Evolutionary conservation across 768 basidiomycete species (phyloP).

Genomic region (Lyophyllum semitale): DNA sequence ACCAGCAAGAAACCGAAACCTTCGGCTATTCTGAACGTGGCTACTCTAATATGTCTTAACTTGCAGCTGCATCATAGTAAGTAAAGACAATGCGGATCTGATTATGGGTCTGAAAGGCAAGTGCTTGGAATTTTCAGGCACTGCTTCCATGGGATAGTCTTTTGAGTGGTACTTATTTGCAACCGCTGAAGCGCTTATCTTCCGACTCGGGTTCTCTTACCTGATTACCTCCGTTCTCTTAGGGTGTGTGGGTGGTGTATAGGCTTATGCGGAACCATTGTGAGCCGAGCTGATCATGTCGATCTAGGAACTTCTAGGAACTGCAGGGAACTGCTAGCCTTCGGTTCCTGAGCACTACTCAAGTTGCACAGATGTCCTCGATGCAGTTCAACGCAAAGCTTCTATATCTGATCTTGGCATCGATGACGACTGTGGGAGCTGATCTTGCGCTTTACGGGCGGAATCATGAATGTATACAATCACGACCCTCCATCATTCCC

Average conservation of each 20-base stretch:
- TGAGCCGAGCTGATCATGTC: background rate
- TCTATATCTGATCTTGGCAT: background rate
- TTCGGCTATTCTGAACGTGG: no score
- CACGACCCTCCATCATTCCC: conserved; percentile 5
- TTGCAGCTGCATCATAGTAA: background rate
- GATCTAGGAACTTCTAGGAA: background rate
- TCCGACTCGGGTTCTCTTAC: background rate
- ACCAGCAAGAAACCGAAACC: no score
- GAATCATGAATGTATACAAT: background rate
- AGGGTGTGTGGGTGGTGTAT: background rate
- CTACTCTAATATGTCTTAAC: no score
- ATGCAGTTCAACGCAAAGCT: background rate
- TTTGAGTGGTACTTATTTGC: background rate
- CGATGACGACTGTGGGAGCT: background rate
- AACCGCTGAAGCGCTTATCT: no score
- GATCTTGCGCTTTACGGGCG: background rate
- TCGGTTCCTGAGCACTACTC: background rate
- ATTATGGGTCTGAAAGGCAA: background rate
- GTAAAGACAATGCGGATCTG: background rate
- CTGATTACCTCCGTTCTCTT: background rate
- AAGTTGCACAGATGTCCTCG: no score
- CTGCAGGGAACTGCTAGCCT: no score
- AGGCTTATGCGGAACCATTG: background rate
- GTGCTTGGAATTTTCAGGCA: background rate
- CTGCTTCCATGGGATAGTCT: background rate